Percentiles rank a stretch among this genome's conserved stretches.
phyloP scores from a whole-genome alignment of 2,329 filamentous ascomycete genomes.

The Fusarium sp. region DNA sequence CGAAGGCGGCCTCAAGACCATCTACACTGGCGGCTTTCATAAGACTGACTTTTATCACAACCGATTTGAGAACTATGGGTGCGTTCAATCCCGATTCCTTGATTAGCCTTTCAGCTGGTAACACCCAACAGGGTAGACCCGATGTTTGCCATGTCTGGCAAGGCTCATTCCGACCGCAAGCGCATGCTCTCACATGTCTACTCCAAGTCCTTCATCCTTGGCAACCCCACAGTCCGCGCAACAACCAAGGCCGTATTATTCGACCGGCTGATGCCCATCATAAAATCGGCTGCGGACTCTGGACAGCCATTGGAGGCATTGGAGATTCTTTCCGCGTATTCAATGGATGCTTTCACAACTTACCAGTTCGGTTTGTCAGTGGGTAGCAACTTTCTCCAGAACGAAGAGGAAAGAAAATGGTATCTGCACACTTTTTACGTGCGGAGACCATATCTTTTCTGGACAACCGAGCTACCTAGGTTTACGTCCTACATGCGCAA shows the following conservation, averaged over 20 bases:
- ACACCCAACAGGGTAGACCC: neutral
- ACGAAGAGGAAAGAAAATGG: slow-evolving; percentile 6
- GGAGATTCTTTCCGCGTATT: slow-evolving; percentile 9
- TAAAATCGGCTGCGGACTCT: slow-evolving; percentile 5
- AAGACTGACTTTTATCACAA: slow-evolving; percentile 81
- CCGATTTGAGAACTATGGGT: slow-evolving; percentile 80
- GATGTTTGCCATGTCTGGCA: slow-evolving; percentile 64
- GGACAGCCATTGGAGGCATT: slow-evolving; percentile 1
- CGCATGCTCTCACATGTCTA: slow-evolving; percentile 86
- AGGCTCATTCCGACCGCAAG: slow-evolving; percentile 79
- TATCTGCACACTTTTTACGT: neutral
- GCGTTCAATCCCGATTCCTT: neutral
- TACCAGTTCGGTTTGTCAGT: slow-evolving; percentile 11
- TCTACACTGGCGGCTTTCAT: slow-evolving; percentile 82
- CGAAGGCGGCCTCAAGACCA: slow-evolving; percentile 71
- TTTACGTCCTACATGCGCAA: neutral
- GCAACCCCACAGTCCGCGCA: slow-evolving; percentile 69
- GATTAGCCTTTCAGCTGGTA: neutral
- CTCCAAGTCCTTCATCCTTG: slow-evolving; percentile 81
- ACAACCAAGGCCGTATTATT: slow-evolving; percentile 57
- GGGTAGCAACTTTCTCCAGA: slow-evolving; percentile 8
- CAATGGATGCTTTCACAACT: slow-evolving; percentile 16
- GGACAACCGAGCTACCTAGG: neutral
- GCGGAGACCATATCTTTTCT: neutral
- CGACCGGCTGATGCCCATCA: neutral